Evolutionary conservation across 2,329 filamentous ascomycete genomes (phyloP), one percentile per base, ranked within the genome.

Genomic region (Metarhizium robertsii): DNA sequence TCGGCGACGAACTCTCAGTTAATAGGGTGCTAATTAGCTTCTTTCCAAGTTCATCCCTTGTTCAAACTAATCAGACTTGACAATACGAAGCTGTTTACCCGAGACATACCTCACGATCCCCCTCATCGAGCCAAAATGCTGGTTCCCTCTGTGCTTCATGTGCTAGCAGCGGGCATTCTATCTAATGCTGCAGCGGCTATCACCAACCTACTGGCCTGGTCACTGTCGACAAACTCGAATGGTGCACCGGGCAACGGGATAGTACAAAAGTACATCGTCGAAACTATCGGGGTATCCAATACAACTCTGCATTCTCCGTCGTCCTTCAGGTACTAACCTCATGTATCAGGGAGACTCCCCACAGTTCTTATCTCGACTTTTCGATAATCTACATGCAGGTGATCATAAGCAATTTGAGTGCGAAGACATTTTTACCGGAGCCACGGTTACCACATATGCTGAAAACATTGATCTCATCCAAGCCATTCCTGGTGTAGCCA

Each of bases 381-480:
- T 69, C 14, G 60, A 34, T 53, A 20, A 36, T 53, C 56, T 18
- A n/a, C 13, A 42, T 32, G 45, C 32, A 13, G 53, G 29, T 42
- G 30, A 58, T 10, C 69, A 65, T 52, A 63, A 65, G 52, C 59
- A 62, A 14, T 67, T 71, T 52, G 67, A 71, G 53, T 71, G 69
- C 32, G 63, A 64, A 43, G 67, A 71, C 51, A 57, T 72, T 45
- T 73, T 73, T 48, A 63, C 60, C 8, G 71, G 71, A 3, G 61
- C 71, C 34, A 63, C 65, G 16, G 50, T 73, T n/a, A 65, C 71
- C 54, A 65, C 64, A 2, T 61, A 64, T 18, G 58, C 59, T 3
- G 63, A 70, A 32, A 70, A 69, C 53, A 55, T 64, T 36, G 70
- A 73, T 46, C 64, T 62, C 6, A 59, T 73, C 3, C 61, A 60